Base-by-base conservation (phyloP, 441 rosid species). In the Corymbia calophylla region DNA sequence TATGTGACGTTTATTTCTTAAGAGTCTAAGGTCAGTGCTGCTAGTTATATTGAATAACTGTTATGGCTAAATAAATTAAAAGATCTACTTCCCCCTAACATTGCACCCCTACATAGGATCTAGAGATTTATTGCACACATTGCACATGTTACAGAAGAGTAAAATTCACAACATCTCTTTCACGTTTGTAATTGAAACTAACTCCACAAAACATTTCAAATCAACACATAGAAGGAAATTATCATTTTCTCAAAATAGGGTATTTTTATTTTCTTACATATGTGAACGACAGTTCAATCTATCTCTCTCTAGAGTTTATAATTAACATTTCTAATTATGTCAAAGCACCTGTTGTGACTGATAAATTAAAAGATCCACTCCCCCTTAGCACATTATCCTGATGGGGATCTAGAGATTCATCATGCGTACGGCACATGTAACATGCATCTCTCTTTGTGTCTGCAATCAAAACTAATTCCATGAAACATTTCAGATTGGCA, bases 141-240 rank as follows among this genome's bases (percentile, higher is more conserved):
- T 9, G 10, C 10, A 18, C 2, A 1, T 0, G 25, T 66, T 17
- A 2, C 44, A 16, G 5, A 1, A 4, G 39, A 16, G 23, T 66
- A 19, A 66, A 66, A 17, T 31, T 35, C 25, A 17, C 44, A 18
- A 11, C 48, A 32, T 70, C 48, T 18, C 10, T 31, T 66, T 66
- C 44, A 4, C 23, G 1, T n/a, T 7, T 58, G 6, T 29, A 58
- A 25, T 58, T 29, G 25, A 58, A 58, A 29, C 29, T 58, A 25
- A 58, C n/a, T 58, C 3, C 1, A 2, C 1, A 0, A 58, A 25
- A 25, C 3, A 2, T 58, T 25, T 1, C n/a, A 25, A 58, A 58
- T 25, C 14, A 0, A 25, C 14, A 25, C 0, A 1, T 0, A 29
- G 15, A 25, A 58, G 13, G 21, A 18, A 32, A 39, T 0, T 9